Conservation (phyloP, 495 filamentous ascomycete genomes). For the Hypoxylon cercidicola region DNA sequence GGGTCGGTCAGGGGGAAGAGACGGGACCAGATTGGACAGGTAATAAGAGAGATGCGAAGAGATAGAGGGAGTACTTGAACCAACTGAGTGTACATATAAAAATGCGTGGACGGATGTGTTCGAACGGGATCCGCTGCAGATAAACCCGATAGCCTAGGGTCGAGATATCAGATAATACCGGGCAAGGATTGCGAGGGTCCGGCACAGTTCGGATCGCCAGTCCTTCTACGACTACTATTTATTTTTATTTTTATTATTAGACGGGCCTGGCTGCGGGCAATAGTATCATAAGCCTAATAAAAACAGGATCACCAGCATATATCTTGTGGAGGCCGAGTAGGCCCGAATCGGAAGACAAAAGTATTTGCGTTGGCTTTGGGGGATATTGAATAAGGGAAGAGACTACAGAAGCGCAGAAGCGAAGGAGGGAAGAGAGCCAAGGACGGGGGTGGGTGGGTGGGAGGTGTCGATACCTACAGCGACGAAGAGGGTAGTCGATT, state of each 20-base stretch:
- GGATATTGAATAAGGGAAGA: conserved; percentile 16
- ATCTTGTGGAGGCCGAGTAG: conserved; percentile 35
- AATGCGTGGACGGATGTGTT: conserved; percentile 33
- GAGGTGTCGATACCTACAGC: background rate
- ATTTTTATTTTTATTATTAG: conserved; percentile 14
- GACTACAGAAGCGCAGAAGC: background rate
- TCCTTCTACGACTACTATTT: conserved; percentile 17
- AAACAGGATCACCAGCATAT: conserved; percentile 5
- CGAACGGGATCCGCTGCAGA: conserved; percentile 40
- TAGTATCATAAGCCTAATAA: conserved; percentile 3
- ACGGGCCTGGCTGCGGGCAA: conserved; percentile 2
- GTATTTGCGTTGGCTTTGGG: conserved; percentile 23
- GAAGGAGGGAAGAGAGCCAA: background rate
- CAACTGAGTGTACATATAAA: conserved; percentile 22
- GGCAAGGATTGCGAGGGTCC: conserved; percentile 33
- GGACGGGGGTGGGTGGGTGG: background rate
- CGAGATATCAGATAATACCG: conserved; percentile 44
- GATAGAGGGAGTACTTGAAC: conserved; percentile 20
- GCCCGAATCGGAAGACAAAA: conserved; percentile 44
- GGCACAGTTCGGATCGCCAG: conserved; percentile 35
- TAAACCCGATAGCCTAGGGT: conserved; percentile 45
- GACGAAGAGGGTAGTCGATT: conserved; percentile 14
- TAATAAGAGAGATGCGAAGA: conserved; percentile 27
- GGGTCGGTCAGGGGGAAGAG: conserved; percentile 17
- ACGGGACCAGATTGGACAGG: conserved; percentile 24